These are phyloP conservation scores for Urochloa ruziziensis DNA, from an alignment of 176 grass and related monocot species.

Conservation along the genomic window DNA sequence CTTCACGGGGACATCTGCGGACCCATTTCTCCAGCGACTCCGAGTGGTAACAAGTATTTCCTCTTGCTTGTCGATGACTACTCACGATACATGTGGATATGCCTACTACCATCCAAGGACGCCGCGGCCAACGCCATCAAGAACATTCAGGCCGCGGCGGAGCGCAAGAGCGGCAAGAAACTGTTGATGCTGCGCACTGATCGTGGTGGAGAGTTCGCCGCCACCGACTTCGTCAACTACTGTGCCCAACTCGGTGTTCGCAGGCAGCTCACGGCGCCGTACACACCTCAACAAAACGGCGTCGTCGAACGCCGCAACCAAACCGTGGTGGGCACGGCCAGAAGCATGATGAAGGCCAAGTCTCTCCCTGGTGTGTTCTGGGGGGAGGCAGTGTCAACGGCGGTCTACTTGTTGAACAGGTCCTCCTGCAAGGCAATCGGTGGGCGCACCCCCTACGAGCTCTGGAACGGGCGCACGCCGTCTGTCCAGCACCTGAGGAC, in stretches of 20 bases:
- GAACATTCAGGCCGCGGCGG: too few relatives aligned
- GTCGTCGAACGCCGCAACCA: background rate
- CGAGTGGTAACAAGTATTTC: too few relatives aligned
- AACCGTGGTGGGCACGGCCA: background rate
- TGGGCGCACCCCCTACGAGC: background rate
- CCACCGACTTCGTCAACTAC: too few relatives aligned
- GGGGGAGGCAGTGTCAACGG: background rate
- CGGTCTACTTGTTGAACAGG: background rate
- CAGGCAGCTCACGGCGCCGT: too few relatives aligned
- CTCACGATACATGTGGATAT: too few relatives aligned
- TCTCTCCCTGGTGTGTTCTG: background rate
- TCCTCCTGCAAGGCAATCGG: background rate
- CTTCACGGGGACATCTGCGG: background rate
- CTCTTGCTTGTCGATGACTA: too few relatives aligned
- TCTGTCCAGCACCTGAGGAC: background rate
- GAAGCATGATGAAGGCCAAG: background rate
- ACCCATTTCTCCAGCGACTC: background rate
- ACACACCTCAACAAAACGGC: background rate
- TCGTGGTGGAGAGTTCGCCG: too few relatives aligned
- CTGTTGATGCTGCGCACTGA: too few relatives aligned
- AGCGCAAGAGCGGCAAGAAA: too few relatives aligned
- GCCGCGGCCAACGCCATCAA: too few relatives aligned
- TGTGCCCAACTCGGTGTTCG: too few relatives aligned
- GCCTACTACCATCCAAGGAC: too few relatives aligned
- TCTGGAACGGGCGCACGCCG: background rate